Evolutionary conservation across 371 early-diverging fungal species (phyloP), one percentile per base, ranked within the genome.

Genomic region (Mortierella sp.): DNA sequence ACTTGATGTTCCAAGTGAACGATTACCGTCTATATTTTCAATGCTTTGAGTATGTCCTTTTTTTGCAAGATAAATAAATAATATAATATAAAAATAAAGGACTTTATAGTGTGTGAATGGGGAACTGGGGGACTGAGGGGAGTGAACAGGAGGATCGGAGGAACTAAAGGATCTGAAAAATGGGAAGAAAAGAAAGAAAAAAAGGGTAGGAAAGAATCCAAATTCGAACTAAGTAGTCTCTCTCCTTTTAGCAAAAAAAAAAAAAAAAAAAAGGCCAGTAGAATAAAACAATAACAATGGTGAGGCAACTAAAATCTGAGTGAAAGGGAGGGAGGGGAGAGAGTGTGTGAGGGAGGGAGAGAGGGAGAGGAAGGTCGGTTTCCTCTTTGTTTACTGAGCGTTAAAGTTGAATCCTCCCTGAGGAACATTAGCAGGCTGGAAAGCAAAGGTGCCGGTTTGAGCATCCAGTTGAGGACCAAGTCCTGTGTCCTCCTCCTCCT

Each of bases 401-500:
- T 18, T n/a, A 65, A 92, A 92, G 71, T 86, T 74, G 84, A 91
- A 92, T 44, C 93, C 93, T 43, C 89, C 88, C 68, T 87, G 86
- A 23, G 93, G 93, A 28, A 84, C 84, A 46, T 83, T 69, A 57
- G 87, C 83, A 60, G 88, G 73, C 37, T 37, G 37, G 86, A 93
- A 92, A 66, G 85, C 82, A 75, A 87, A 93, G 59, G 83, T 83
- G 64, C 90, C 90, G 12, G 91, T 86, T 62, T 79, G 70, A 70
- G 81, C 80, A 83, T 92, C 87, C 55, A 91, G 88, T 45, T 83
- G 89, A 14, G 89, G 87, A 29, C 82, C 85, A 58, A 91, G 75
- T 55, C 75, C 88, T 43, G 74, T 75, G 30, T 88, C 92, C 47
- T 92, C 94, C 2, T 93, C 94, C 44, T 91, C 93, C 3, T 94